These are phyloP conservation scores for Penicillium aurantiogriseum DNA, from an alignment of 2,329 filamentous ascomycete genomes.

Conservation along the genomic window DNA sequence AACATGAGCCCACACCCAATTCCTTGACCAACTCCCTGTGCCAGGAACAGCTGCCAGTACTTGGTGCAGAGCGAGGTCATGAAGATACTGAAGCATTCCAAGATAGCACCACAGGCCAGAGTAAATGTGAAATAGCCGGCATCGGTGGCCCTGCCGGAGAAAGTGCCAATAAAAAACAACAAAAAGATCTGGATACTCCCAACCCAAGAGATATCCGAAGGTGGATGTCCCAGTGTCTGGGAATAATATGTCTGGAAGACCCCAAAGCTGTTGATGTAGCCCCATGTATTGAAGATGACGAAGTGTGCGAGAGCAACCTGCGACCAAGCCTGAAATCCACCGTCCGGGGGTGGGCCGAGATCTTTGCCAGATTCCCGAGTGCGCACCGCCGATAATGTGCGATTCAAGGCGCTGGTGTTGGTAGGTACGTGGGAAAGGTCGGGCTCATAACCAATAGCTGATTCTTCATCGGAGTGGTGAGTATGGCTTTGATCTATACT, in stretches of 20 bases:
- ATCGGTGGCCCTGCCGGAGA: constrained; percentile 53
- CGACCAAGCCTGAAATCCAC: constrained; percentile 55
- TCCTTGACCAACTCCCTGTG: constrained; percentile 58
- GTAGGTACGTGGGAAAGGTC: constrained; percentile 24
- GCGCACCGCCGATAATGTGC: constrained; percentile 38
- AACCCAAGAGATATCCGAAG: constrained; percentile 54
- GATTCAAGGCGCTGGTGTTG: constrained; percentile 28
- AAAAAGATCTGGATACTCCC: constrained; percentile 53
- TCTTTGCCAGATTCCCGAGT: constrained; percentile 39
- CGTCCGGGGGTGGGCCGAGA: constrained; percentile 47
- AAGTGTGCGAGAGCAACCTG: constrained; percentile 55
- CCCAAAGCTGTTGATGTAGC: constrained; percentile 55
- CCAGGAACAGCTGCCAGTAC: constrained; percentile 52
- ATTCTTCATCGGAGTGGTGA: constrained; percentile 4
- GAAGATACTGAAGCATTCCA: constrained; percentile 51
- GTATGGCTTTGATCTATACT: background rate
- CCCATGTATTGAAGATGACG: constrained; percentile 59
- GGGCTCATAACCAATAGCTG: background rate
- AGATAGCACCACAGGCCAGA: constrained; percentile 43
- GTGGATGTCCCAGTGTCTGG: constrained; percentile 39
- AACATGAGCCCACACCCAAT: constrained; percentile 57
- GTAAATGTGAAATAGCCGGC: constrained; percentile 51
- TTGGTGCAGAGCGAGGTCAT: constrained; percentile 49
- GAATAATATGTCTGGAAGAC: constrained; percentile 57
- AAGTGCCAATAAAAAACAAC: constrained; percentile 52